These are phyloP conservation scores for Starmerella kuoi DNA, from an alignment of 805 yeast species.

Conservation along the genomic window DNA sequence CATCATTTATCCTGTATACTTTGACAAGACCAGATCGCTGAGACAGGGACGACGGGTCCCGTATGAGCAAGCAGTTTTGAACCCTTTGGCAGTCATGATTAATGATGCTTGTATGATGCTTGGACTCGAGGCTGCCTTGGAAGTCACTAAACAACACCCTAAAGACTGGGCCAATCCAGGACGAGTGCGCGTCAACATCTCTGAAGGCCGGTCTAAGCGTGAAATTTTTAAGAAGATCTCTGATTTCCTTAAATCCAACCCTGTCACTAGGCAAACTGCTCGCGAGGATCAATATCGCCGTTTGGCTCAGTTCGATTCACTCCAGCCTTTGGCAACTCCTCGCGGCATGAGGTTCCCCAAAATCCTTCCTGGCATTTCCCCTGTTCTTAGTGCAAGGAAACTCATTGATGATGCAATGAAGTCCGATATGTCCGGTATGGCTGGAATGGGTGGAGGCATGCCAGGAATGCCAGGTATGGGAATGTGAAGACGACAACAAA, in stretches of 20 bases:
- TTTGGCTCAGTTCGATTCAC: conserved; percentile 25
- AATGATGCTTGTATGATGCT: conserved; percentile 50
- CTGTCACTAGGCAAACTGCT: conserved; percentile 55
- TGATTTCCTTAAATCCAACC: conserved; percentile 48
- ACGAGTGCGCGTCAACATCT: conserved; percentile 63
- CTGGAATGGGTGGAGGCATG: no score
- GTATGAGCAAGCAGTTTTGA: conserved; percentile 54
- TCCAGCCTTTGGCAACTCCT: conserved; percentile 55
- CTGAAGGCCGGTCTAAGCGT: conserved; percentile 43
- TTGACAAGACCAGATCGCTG: conserved; percentile 64
- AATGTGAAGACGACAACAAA: not conserved
- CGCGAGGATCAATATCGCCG: conserved; percentile 23
- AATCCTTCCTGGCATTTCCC: conserved; percentile 78
- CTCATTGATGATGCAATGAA: conserved; percentile 38
- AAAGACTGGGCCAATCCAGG: conserved; percentile 98
- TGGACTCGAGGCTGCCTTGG: conserved; percentile 29
- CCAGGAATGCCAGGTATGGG: not conserved
- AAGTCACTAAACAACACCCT: conserved; percentile 77
- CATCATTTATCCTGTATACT: conserved; percentile 81
- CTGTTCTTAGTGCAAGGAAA: conserved; percentile 71
- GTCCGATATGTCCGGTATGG: conserved; percentile 16
- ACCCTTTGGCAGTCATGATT: conserved; percentile 76
- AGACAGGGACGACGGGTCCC: conserved; percentile 77
- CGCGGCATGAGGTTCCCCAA: conserved; percentile 76
- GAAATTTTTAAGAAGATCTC: conserved; percentile 50